Evolutionary conservation across 2,329 filamentous ascomycete genomes (phyloP).

Genomic region (Aspergillus glaucus): DNA sequence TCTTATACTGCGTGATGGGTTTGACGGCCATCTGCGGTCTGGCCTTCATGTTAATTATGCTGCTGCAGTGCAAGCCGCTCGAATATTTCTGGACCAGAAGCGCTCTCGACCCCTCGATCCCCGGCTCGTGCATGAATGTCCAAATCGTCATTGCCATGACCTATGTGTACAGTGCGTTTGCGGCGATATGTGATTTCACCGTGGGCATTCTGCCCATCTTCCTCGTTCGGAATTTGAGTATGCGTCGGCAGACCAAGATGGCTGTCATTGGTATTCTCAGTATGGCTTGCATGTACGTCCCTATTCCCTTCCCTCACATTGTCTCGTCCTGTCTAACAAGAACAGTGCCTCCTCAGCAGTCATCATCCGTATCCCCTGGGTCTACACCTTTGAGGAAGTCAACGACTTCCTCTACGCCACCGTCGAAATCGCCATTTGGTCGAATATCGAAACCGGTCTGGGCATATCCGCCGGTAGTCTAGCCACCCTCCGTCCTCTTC

Average conservation of each 20-base stretch:
- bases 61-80: constrained; percentile 50
- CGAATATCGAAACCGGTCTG: constrained; percentile 28
- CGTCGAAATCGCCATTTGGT: constrained; percentile 39
- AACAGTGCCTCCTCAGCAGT: constrained; percentile 39
- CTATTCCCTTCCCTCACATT: background rate
- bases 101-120: constrained; percentile 18
- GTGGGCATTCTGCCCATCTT: constrained; percentile 49
- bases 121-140: constrained; percentile 39
- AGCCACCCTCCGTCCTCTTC: constrained; percentile 44
- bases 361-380: constrained; percentile 41
- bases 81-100: constrained; percentile 44
- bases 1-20: constrained; percentile 42
- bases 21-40: constrained; percentile 41
- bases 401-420: constrained; percentile 37
- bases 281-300: constrained; percentile 48
- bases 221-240: constrained; percentile 51
- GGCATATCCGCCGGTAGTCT: constrained; percentile 43
- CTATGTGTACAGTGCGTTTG: constrained; percentile 28
- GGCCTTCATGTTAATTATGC: constrained; percentile 46
- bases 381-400: constrained; percentile 27
- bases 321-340: too few species aligned
- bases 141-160: constrained; percentile 28
- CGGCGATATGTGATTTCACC: constrained; percentile 45
- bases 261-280: constrained; percentile 49
- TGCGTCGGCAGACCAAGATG: constrained; percentile 47